Evolutionary conservation across 352 stramenopile genomes (phyloP).

Genomic region (Globisporangium nagaii): DNA sequence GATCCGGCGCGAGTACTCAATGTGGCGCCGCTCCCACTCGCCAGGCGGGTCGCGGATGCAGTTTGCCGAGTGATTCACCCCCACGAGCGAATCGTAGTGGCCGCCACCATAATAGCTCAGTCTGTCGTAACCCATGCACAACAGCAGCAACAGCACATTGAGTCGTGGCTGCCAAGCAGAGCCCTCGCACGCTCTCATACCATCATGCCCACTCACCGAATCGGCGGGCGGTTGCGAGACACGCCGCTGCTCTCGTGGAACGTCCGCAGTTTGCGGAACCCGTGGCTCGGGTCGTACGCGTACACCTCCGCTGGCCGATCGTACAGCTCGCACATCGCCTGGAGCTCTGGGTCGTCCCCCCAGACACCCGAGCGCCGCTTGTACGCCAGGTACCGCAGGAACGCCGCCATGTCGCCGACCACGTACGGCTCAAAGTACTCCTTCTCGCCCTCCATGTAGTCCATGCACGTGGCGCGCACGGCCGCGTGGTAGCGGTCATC

Average conservation of each 20-base stretch:
- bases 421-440: slow-evolving; percentile 92
- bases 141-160: background rate
- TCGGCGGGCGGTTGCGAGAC: slow-evolving; percentile 53
- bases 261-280: slow-evolving; percentile 79
- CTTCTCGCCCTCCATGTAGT: slow-evolving; percentile 94
- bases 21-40: slow-evolving; percentile 59
- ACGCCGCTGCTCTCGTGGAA: slow-evolving; percentile 82
- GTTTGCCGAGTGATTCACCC: slow-evolving; percentile 42
- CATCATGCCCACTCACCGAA: slow-evolving; percentile 35
- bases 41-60: slow-evolving; percentile 55
- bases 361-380: slow-evolving; percentile 91
- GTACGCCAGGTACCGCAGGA: slow-evolving; percentile 86
- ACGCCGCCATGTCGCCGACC: slow-evolving; percentile 82
- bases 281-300: slow-evolving; percentile 65
- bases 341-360: slow-evolving; percentile 95
- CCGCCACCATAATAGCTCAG: slow-evolving; percentile 90
- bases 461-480: slow-evolving; percentile 88
- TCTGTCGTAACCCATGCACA: slow-evolving; percentile 24
- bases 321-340: slow-evolving; percentile 94
- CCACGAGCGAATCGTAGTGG: slow-evolving; percentile 89
- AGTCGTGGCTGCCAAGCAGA: too few relatives aligned
- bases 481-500: slow-evolving; percentile 87
- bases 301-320: slow-evolving; percentile 89
- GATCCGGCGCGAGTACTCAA: slow-evolving; percentile 63
- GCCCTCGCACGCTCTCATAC: background rate